Evolutionary conservation across 306 rosid species (phyloP).

Genomic region (Dalbergia oliveri): DNA sequence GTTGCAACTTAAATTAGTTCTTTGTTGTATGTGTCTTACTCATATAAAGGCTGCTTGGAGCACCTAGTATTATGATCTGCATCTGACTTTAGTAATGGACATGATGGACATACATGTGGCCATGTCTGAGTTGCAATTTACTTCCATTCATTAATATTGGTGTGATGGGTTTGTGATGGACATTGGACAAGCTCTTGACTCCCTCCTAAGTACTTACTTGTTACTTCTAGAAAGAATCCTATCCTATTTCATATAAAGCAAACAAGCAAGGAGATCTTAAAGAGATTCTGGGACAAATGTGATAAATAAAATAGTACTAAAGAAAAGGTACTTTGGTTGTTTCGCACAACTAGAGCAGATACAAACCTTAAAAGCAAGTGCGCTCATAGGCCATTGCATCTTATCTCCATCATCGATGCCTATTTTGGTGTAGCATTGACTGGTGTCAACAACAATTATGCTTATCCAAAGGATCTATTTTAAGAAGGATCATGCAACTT

Average conservation of each 20-base stretch:
- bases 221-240: no score
- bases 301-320: constrained; percentile 28
- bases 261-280: constrained; percentile 40
- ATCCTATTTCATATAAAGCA: not conserved
- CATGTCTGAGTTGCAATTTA: not conserved
- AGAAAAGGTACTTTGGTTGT: not conserved
- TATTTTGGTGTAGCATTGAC: constrained; percentile 36
- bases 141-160: constrained; percentile 25
- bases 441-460: constrained; percentile 10
- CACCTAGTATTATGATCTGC: no score
- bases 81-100: no score
- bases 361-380: constrained; percentile 12
- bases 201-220: not conserved
- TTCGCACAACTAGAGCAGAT: not conserved
- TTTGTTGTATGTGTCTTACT: not conserved
- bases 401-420: constrained; percentile 7
- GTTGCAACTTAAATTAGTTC: no score
- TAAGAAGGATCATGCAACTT: not conserved
- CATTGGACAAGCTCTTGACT: not conserved
- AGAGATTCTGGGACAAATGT: constrained; percentile 33
- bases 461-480: not conserved
- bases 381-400: not conserved
- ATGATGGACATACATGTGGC: no score
- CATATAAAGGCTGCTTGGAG: not conserved
- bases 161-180: not conserved